Evolutionary conservation across 2,329 filamentous ascomycete species (phyloP).

Genomic region (Cladosporium colombiae): DNA sequence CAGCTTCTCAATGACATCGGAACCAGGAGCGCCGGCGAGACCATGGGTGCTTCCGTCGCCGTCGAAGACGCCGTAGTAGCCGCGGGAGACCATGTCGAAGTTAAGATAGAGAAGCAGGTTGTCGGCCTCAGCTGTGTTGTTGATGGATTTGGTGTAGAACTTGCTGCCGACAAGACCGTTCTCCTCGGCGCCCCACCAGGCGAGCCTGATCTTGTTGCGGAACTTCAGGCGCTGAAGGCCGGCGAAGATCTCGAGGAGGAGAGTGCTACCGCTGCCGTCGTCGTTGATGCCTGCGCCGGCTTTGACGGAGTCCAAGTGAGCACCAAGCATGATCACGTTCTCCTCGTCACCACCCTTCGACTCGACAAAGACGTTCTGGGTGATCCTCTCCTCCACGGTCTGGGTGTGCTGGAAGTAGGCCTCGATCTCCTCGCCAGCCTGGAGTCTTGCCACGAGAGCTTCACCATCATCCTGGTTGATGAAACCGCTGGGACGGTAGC

Average conservation of each 20-base stretch:
- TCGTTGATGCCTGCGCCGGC: conserved; percentile 45
- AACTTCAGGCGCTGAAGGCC: conserved; percentile 48
- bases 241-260: conserved; percentile 41
- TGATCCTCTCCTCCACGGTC: conserved; percentile 47
- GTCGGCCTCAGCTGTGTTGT: conserved; percentile 33
- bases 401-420: conserved; percentile 45
- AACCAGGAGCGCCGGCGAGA: conserved; percentile 59
- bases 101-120: conserved; percentile 44
- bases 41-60: conserved; percentile 57
- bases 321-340: conserved; percentile 40
- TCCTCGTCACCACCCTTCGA: conserved; percentile 39
- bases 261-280: conserved; percentile 41
- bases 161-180: conserved; percentile 41
- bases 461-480: conserved; percentile 61
- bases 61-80: conserved; percentile 58
- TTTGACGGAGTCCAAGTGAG: conserved; percentile 41
- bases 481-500: conserved; percentile 67
- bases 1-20: conserved; percentile 52
- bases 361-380: conserved; percentile 43
- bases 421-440: conserved; percentile 42
- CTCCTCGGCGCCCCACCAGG: conserved; percentile 44
- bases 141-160: conserved; percentile 41
- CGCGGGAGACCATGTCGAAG: conserved; percentile 58
- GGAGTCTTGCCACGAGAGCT: conserved; percentile 54
- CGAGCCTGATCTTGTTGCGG: conserved; percentile 50